Percentiles rank a stretch among this genome's conserved stretches.
These are phyloP conservation scores for Pestalotiopsis sp. DNA, from an alignment of 2,329 filamentous ascomycete genomes.

Conservation along the genomic window DNA sequence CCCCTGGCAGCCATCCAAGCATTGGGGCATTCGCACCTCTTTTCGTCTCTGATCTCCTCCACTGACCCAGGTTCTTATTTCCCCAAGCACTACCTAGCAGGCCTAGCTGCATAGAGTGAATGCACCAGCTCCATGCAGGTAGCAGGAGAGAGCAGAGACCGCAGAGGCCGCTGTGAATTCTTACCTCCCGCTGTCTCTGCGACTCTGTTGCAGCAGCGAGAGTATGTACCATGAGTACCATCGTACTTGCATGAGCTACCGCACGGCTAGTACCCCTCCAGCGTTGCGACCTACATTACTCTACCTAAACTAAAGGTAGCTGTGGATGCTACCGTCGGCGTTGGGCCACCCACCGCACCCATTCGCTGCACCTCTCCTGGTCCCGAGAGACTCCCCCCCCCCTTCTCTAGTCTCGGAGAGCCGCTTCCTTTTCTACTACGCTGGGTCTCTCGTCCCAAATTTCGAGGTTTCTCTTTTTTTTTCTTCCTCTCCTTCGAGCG, in stretches of 20 bases:
- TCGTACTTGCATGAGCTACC: neutral
- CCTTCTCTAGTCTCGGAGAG: slow-evolving; percentile 1
- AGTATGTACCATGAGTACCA: neutral
- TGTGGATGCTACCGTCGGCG: neutral
- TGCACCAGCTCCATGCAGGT: neutral
- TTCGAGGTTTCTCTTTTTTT: slow-evolving; percentile 17
- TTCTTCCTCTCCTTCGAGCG: slow-evolving; percentile 18
- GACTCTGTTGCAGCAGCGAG: neutral
- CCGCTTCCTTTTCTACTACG: slow-evolving; percentile 22
- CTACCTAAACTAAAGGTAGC: neutral
- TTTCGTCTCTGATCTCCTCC: slow-evolving; percentile 7
- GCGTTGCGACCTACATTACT: neutral
- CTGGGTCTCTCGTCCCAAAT: slow-evolving; percentile 17
- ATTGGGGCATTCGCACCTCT: slow-evolving; percentile 11
- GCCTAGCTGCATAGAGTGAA: slow-evolving; percentile 5
- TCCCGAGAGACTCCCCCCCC: neutral
- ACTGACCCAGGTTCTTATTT: slow-evolving; percentile 11
- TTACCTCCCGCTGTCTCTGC: neutral
- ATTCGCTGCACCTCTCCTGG: neutral
- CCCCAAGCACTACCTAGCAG: neutral
- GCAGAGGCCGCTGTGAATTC: neutral
- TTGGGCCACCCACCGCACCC: neutral
- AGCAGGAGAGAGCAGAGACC: neutral
- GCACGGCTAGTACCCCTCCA: neutral
- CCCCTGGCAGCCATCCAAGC: neutral